Evolutionary conservation across 2,329 filamentous ascomycete species (phyloP), one percentile per base, ranked within the genome.

Genomic region (Arachnomyces sp.): DNA sequence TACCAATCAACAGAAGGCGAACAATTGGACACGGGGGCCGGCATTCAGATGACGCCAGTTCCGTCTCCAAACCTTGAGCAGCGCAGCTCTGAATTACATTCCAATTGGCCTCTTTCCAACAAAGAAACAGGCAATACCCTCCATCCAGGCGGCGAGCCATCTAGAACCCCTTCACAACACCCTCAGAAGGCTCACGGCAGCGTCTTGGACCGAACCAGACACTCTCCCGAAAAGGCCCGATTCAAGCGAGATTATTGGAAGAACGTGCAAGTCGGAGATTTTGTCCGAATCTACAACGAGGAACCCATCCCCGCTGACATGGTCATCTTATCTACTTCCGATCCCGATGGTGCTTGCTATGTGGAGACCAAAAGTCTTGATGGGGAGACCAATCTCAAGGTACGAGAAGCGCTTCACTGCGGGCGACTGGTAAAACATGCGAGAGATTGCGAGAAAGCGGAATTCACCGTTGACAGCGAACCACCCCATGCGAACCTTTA

Each of bases 291-390:
- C 37, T 96, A 95, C 67, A 95, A 93, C 55, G 85, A 95, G 51
- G 92, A 98, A 55, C 88, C 94, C 52, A 79, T 98, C 16, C 93
- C 92, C 1, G 90, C 92, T 35, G 92, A 98, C 63, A 72, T 98
- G 34, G 82, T 96, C 35, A 84, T 98, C 32, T 68, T 98, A 16
- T 86, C 92, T 2, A 96, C 92, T 0, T 95, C 92, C 2, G 92
- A 96, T 53, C 76, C 84, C 1, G 92, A 98, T 53, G 92, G 92
- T 37, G 86, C 86, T 29, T 98, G 92, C 64, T 98, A 95, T 54
- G 84, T 98, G 15, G 92, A 98, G 65, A 98, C 92, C 2, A 98
- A 96, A 71, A 96, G 95, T 59, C 62, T 98, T 69, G 92, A 98
- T 56, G 92, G 92, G 37, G 92, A 98, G 67, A 98, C 92, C 2